These are phyloP conservation scores for Penicillium sp. DNA, from an alignment of 2,329 filamentous ascomycete species.

Conservation along the genomic window DNA sequence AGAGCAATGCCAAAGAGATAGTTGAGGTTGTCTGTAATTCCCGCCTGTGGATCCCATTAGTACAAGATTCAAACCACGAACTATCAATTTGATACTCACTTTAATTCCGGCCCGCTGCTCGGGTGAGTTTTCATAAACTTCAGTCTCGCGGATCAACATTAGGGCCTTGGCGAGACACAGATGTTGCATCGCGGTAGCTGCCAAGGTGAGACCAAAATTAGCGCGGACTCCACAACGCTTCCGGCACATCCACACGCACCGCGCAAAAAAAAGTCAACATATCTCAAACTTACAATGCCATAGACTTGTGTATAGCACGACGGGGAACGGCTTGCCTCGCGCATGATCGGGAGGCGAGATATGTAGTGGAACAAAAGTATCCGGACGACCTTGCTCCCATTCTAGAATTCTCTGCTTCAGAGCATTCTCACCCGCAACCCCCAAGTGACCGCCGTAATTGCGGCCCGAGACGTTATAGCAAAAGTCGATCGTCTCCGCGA, in stretches of 20 bases:
- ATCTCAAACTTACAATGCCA: constrained; percentile 37
- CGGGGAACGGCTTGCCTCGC: constrained; percentile 36
- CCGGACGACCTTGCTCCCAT: constrained; percentile 34
- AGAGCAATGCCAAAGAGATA: constrained; percentile 39
- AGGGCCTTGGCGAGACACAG: constrained; percentile 39
- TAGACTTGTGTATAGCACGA: constrained; percentile 37
- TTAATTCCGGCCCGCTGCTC: constrained; percentile 26
- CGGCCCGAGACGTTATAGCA: constrained; percentile 32
- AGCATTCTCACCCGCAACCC: constrained; percentile 18
- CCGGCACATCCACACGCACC: neutral
- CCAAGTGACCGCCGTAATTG: constrained; percentile 23
- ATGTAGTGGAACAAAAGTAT: constrained; percentile 36
- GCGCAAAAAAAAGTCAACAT: neutral
- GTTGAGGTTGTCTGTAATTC: constrained; percentile 32
- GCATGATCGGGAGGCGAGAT: constrained; percentile 31
- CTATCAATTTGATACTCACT: constrained; percentile 20
- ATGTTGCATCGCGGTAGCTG: constrained; percentile 39
- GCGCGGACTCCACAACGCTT: neutral
- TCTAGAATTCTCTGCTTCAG: constrained; percentile 31
- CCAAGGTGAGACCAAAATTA: neutral
- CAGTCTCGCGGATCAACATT: constrained; percentile 29
- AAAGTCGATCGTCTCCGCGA: constrained; percentile 39
- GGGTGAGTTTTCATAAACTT: constrained; percentile 19
- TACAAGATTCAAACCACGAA: neutral
- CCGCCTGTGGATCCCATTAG: constrained; percentile 21